These are phyloP conservation scores for Cyberlindnera euphorbiiphila DNA, from an alignment of 805 yeast genomes.

Conservation along the genomic window DNA sequence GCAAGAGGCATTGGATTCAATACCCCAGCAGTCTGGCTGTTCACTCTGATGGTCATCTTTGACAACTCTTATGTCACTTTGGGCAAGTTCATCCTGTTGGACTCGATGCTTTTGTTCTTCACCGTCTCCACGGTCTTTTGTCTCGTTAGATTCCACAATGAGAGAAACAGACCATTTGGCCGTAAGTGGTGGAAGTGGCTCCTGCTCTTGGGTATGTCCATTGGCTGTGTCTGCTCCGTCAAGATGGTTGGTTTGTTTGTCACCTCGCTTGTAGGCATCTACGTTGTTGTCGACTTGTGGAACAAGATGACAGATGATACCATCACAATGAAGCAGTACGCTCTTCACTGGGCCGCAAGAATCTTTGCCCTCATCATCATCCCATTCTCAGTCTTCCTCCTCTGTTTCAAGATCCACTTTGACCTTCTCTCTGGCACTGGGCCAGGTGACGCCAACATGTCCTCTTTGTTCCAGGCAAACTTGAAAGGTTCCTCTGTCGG, in stretches of 20 bases:
- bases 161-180: slow-evolving; percentile 50
- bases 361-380: slow-evolving; percentile 56
- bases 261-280: slow-evolving; percentile 82
- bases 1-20: slow-evolving; percentile 72
- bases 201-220: slow-evolving; percentile 71
- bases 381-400: slow-evolving; percentile 59
- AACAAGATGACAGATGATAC: slow-evolving; percentile 66
- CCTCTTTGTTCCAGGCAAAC: slow-evolving; percentile 78
- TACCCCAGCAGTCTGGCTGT: slow-evolving; percentile 68
- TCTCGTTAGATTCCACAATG: slow-evolving; percentile 66
- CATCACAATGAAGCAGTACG: slow-evolving; percentile 46
- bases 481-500: slow-evolving; percentile 61
- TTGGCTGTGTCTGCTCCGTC: slow-evolving; percentile 90
- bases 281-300: slow-evolving; percentile 89
- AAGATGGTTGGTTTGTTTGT: slow-evolving; percentile 97
- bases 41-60: slow-evolving; percentile 73
- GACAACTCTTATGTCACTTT: slow-evolving; percentile 83
- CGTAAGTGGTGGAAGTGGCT: slow-evolving; percentile 95
- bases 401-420: slow-evolving; percentile 72
- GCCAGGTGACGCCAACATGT: slow-evolving; percentile 77
- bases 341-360: slow-evolving; percentile 65
- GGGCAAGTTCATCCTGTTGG: slow-evolving; percentile 85
- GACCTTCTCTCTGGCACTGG: slow-evolving; percentile 71
- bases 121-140: slow-evolving; percentile 78
- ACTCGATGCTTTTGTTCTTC: slow-evolving; percentile 86